Evolutionary conservation across 2,329 filamentous ascomycete genomes (phyloP).

Genomic region (Nakataea oryzae): DNA sequence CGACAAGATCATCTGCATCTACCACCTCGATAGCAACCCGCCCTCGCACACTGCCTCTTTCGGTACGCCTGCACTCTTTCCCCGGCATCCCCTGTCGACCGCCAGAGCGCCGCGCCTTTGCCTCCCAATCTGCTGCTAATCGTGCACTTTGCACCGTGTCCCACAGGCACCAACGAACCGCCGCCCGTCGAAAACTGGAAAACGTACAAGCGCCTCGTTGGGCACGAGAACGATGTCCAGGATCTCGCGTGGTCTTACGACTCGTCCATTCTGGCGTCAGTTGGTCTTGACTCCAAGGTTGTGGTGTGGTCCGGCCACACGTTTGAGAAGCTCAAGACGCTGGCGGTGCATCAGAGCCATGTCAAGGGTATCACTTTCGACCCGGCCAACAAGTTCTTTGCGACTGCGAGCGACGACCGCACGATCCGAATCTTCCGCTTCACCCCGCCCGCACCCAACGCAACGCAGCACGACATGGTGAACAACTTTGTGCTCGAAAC

Average conservation of each 20-base stretch:
- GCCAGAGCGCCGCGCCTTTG: neutral
- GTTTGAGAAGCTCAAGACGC: constrained; percentile 93
- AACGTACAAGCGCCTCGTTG: constrained; percentile 83
- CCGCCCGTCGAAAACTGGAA: constrained; percentile 97
- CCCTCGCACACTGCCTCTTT: constrained; percentile 70
- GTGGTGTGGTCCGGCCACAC: constrained; percentile 98
- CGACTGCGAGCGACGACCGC: constrained; percentile 92
- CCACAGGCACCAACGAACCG: constrained; percentile 67
- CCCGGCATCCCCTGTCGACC: neutral
- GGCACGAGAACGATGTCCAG: constrained; percentile 97
- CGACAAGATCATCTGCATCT: constrained; percentile 98
- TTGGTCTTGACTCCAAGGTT: constrained; percentile 93
- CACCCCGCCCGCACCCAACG: constrained; percentile 80
- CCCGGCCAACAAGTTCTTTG: constrained; percentile 98
- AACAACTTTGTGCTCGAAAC: constrained; percentile 94
- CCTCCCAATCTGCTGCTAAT: neutral
- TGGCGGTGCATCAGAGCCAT: constrained; percentile 89
- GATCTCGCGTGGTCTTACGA: constrained; percentile 96
- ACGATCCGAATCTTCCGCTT: constrained; percentile 96
- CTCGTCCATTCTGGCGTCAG: constrained; percentile 89
- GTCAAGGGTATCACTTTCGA: constrained; percentile 99
- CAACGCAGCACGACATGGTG: constrained; percentile 87
- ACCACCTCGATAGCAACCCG: constrained; percentile 75
- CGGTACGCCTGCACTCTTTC: constrained; percentile 44
- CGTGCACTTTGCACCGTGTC: neutral